Conservation (phyloP, 73 alveolate species). For the Symbiodinium natans region DNA sequence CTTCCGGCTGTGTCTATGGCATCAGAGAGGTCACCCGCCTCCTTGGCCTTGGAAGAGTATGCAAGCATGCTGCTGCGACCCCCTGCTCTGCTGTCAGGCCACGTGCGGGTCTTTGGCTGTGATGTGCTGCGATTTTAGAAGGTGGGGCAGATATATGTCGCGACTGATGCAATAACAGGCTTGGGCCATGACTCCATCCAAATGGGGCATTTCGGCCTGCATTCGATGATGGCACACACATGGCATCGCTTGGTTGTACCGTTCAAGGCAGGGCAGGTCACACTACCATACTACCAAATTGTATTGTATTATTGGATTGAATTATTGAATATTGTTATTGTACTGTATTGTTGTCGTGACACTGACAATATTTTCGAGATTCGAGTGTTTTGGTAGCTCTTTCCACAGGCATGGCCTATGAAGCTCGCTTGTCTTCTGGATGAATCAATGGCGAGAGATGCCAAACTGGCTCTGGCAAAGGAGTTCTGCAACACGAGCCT, state of each 20-base stretch:
- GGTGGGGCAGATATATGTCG: background rate
- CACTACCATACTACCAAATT: too few relatives aligned
- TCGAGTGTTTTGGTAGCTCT: too few relatives aligned
- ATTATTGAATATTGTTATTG: background rate
- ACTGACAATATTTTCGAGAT: too few relatives aligned
- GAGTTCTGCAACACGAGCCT: background rate
- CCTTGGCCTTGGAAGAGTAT: background rate
- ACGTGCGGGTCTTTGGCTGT: background rate
- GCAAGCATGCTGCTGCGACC: background rate
- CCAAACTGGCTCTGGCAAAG: background rate
- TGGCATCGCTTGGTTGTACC: conserved; percentile 15
- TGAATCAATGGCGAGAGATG: background rate
- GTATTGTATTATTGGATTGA: too few relatives aligned
- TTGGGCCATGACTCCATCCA: too few relatives aligned
- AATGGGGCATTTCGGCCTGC: background rate
- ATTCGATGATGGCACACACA: background rate
- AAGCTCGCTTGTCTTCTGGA: conserved; percentile 2
- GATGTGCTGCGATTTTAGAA: background rate
- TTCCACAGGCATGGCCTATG: background rate
- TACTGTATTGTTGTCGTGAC: too few relatives aligned
- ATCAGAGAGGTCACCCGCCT: conserved; percentile 3
- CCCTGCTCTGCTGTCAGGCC: background rate
- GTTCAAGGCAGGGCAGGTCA: background rate
- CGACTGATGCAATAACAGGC: background rate
- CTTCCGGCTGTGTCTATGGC: background rate